Evolutionary conservation across 495 filamentous ascomycete species (phyloP).

Genomic region (Peziza echinospora): DNA sequence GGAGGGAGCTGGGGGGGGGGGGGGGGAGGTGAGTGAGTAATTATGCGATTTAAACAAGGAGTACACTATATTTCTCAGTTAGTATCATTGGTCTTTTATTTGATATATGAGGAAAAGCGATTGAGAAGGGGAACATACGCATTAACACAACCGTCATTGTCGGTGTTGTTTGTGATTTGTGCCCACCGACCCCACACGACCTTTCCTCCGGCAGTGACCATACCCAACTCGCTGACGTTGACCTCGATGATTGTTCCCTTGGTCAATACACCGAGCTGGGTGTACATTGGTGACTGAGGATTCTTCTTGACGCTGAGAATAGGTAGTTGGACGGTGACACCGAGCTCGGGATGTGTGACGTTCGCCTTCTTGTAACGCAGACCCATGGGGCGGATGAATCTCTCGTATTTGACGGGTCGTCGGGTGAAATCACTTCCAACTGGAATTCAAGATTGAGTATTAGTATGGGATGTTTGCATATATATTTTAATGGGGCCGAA

Average conservation of each 20-base stretch:
- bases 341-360: constrained; percentile 70
- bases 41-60: too few species aligned
- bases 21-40: too few species aligned
- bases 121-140: constrained; percentile 22
- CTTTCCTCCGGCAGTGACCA: constrained; percentile 84
- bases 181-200: constrained; percentile 80
- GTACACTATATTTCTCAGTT: too few species aligned
- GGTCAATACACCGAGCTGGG: constrained; percentile 79
- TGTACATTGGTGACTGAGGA: constrained; percentile 84
- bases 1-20: too few species aligned
- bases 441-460: too few species aligned
- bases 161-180: constrained; percentile 53
- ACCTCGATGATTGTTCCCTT: constrained; percentile 93
- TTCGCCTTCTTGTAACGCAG: constrained; percentile 86
- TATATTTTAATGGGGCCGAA: background rate
- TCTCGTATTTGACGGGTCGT: constrained; percentile 83
- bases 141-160: constrained; percentile 64
- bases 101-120: too few species aligned
- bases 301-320: constrained; percentile 97
- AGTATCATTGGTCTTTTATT: too few species aligned
- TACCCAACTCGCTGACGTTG: constrained; percentile 79
- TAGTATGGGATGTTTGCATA: background rate
- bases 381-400: constrained; percentile 63
- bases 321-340: constrained; percentile 77
- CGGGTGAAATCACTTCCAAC: constrained; percentile 84